Evolutionary conservation across 2,329 filamentous ascomycete species (phyloP), one percentile per base, ranked within the genome.

Genomic region (Ceratocystis alfenasii): DNA sequence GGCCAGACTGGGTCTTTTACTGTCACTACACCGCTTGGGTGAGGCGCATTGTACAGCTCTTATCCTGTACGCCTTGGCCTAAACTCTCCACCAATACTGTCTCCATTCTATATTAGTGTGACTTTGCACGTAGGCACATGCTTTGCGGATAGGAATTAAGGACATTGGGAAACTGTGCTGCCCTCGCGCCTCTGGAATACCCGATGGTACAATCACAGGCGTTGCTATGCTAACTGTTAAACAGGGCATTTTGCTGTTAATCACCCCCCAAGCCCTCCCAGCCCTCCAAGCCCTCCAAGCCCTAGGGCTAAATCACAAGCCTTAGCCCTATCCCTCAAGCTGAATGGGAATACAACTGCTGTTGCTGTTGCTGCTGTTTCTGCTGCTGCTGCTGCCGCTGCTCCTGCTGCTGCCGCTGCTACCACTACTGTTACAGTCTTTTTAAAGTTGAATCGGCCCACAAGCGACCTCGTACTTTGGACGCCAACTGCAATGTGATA

Each of bases 71-170:
- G 25, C 15, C 55, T 59, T 17, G 20, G 28, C 55, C 55, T 8
- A 59, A 59, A 59, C 55, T 59, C 55, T 59, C 55, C 55, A 59
- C 55, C 55, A 36, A 59, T 59, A 30, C 30, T 59, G 36, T 41
- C 10, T 41, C 4, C 36, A 41, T 36, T 59, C 7, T 17, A n/a
- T 20, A 25, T 10, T 15, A 28, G 48, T 53, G 48, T 15, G 48
- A 53, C 48, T 25, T 53, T 53, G 48, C 5, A n/a, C 6, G 46
- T 22, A n/a, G 20, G 20, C 22, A 25, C 25, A 25, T 28, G 36
- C 46, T 22, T 25, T 15, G 22, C 3, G 28, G 20, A 41, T 41
- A 15, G 36, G 12, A 41, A 15, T 41, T 41, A 41, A 12, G 10
- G 12, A 15, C 22, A 15, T 25, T 1, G 48, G 4, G 7, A 53